Base-by-base conservation (phyloP, 2,329 filamentous ascomycete species). In the Graphilbum ipis-grandicollis region DNA sequence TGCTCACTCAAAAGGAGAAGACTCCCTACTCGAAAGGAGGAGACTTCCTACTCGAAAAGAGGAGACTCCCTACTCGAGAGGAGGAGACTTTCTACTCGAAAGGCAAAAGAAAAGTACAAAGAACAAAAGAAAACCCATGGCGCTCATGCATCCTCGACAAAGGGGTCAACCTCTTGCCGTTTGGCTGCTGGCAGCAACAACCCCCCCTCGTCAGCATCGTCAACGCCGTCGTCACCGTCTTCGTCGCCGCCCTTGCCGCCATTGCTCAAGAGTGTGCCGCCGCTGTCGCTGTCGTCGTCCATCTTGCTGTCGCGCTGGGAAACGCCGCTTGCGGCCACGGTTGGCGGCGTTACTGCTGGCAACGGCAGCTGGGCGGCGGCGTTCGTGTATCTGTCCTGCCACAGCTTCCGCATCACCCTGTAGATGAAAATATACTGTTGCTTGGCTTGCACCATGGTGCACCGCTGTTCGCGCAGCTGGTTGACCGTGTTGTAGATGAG, bases 371-470 rank as follows among this genome's bases (percentile, higher is more conserved):
- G n/a, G n/a, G 3, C 19, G 9, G 21, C 35, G 26, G 34, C 43
- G 18, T 48, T 43, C 17, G 48, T 61, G 48, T 79, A 74, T 49
- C 66, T 75, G 25, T 81, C 74, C 42, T 73, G 59, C 75, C 80
- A 86, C 37, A 74, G 61, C 52, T 84, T 79, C 36, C 74, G 70
- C 48, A 94, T 56, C 2, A 92, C 82, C 49, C 85, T 75, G 58
- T 98, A 96, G 39, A 98, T 71, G 53, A 96, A 94, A 28, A 71
- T 58, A 49, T 81, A 90, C 54, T 98, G 90, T 34, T 68, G 54
- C 47, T 88, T 80, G 33, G 81, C 78, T 58, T 96, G 90, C 5
- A 98, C 90, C 90, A 98, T 98, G 57, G 78, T 82, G 61, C 83
- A 81, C 15, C 90, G 71, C 62, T 98, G 90, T 54, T 88, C 73